Evolutionary conservation across 148 eudicot genomes (phyloP).

Genomic region (Polygonum aviculare): DNA sequence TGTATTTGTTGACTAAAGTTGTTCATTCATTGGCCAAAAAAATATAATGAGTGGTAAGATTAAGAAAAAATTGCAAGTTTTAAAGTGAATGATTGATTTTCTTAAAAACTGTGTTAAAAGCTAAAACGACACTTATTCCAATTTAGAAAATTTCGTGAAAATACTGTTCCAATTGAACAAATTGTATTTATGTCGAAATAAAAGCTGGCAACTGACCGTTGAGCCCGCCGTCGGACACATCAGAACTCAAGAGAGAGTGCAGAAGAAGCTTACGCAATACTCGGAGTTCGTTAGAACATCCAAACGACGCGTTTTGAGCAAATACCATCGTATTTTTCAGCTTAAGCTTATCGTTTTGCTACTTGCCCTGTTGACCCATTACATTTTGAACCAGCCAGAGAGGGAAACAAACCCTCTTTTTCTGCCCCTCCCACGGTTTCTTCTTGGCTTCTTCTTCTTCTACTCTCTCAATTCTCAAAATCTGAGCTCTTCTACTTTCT

Average conservation of each 20-base stretch:
- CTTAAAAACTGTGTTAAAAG: no score
- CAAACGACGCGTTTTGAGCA: background rate
- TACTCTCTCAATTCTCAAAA: background rate
- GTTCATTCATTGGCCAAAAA: no score
- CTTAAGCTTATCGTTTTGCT: background rate
- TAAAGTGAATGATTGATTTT: no score
- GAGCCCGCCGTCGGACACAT: conserved; percentile 1
- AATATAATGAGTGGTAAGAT: no score
- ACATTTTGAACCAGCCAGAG: background rate
- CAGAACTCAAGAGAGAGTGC: background rate
- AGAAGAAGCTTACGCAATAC: background rate
- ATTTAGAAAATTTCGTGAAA: no score
- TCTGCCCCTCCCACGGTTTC: background rate
- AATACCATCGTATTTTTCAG: background rate
- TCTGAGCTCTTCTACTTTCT: background rate
- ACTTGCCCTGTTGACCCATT: background rate
- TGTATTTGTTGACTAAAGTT: no score
- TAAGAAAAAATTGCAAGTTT: no score
- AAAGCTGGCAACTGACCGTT: conserved; percentile 10
- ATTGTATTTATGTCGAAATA: no score
- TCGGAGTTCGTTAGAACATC: background rate
- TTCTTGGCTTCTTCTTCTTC: background rate
- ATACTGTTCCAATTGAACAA: no score
- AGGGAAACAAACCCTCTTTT: background rate
- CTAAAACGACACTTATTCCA: no score